These are phyloP conservation scores for Biscutella laevigata DNA, from an alignment of 441 rosid species.

Conservation along the genomic window DNA sequence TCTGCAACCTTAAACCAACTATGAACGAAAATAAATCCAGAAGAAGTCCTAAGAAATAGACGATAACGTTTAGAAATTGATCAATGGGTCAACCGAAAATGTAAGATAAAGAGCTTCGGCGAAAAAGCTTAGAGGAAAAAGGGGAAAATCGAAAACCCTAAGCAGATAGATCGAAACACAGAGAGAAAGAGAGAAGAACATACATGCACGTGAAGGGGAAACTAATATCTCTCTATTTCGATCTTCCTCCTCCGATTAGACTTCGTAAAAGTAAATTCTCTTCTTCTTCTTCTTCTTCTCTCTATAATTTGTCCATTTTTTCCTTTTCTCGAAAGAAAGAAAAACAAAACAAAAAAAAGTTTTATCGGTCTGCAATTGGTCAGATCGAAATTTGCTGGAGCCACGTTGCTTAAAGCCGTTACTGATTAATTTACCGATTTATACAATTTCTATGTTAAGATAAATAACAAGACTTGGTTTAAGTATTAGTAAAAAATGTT, in stretches of 20 bases:
- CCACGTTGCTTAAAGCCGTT: background rate
- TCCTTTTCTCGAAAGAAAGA: background rate
- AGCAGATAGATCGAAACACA: conserved; percentile 13
- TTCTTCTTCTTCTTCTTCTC: conserved; percentile 1
- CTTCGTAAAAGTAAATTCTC: background rate
- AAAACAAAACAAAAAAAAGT: background rate
- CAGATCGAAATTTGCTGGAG: conserved; percentile 11
- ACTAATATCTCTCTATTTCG: too few species aligned
- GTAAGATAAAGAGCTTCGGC: background rate
- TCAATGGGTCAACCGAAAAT: background rate
- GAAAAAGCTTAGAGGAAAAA: background rate
- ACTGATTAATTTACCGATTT: too few species aligned
- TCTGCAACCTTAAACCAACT: too few species aligned
- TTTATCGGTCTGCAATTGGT: background rate
- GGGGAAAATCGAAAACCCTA: conserved; percentile 11
- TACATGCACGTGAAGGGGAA: conserved; percentile 16
- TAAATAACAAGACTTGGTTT: too few species aligned
- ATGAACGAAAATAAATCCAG: too few species aligned
- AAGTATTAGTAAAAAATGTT: too few species aligned
- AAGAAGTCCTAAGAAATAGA: too few species aligned
- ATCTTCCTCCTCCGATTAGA: too few species aligned
- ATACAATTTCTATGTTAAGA: too few species aligned
- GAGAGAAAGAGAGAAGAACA: background rate
- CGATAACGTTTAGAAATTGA: background rate
- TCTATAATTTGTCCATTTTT: background rate